Conservation (phyloP, 2,329 filamentous ascomycete genomes). For the Pestalotiopsis sp. region DNA sequence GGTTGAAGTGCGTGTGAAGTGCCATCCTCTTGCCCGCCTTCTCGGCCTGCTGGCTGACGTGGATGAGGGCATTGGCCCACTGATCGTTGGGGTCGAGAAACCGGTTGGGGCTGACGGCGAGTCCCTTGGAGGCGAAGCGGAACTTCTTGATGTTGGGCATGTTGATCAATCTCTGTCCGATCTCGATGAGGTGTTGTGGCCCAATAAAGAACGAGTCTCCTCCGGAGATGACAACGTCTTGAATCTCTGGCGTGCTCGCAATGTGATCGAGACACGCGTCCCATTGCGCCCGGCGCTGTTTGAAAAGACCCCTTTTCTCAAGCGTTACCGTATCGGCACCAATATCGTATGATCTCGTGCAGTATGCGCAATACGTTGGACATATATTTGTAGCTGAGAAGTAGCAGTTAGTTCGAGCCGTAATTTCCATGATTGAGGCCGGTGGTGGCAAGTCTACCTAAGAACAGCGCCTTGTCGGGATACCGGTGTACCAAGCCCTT, state of each 20-base stretch:
- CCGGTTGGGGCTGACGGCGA: slow-evolving; percentile 61
- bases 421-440: too few relatives aligned
- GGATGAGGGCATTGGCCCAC: slow-evolving; percentile 57
- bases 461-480: slow-evolving; percentile 63
- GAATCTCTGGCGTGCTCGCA: slow-evolving; percentile 47
- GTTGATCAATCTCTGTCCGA: slow-evolving; percentile 57
- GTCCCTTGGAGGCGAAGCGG: slow-evolving; percentile 64
- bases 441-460: slow-evolving; percentile 47
- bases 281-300: slow-evolving; percentile 48
- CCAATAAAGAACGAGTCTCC: slow-evolving; percentile 63
- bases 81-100: slow-evolving; percentile 54
- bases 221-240: slow-evolving; percentile 65
- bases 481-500: slow-evolving; percentile 66
- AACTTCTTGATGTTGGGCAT: slow-evolving; percentile 63
- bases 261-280: slow-evolving; percentile 62
- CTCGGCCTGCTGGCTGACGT: slow-evolving; percentile 52
- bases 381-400: slow-evolving; percentile 58
- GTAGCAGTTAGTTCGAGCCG: background rate
- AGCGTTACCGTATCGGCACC: slow-evolving; percentile 58
- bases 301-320: slow-evolving; percentile 41
- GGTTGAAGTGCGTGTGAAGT: slow-evolving; percentile 69
- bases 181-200: slow-evolving; percentile 52
- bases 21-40: slow-evolving; percentile 61
- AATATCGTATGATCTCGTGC: slow-evolving; percentile 63
- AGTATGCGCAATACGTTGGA: slow-evolving; percentile 65